Conservation (phyloP, 306 rosid genomes). For the Sicyos edulis region DNA sequence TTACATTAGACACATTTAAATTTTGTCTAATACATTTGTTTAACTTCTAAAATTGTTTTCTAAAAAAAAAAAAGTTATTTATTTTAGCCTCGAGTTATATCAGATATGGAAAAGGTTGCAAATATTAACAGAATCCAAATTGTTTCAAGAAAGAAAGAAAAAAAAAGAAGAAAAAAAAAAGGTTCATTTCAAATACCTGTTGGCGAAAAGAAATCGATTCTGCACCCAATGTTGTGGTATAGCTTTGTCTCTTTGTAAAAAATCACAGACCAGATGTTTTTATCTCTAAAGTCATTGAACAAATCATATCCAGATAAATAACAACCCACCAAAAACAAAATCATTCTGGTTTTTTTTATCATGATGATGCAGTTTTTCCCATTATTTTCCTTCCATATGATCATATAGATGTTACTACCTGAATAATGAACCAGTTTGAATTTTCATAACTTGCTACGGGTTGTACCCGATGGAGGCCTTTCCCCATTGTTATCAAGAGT, state of each 20-base stretch:
- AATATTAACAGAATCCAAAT: neutral
- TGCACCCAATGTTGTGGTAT: neutral
- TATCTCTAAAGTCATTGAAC: neutral
- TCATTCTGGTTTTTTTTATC: neutral
- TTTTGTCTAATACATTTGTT: no score
- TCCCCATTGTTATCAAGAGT: slow-evolving; percentile 33
- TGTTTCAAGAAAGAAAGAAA: no score
- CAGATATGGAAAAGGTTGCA: neutral
- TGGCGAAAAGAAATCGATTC: neutral
- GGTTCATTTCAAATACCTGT: neutral
- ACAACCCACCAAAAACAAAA: slow-evolving; percentile 4
- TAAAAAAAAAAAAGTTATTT: no score
- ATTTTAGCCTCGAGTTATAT: neutral
- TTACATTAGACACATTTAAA: no score
- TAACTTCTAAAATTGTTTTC: no score
- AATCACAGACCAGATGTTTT: neutral
- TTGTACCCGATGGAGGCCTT: slow-evolving; percentile 28
- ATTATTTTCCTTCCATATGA: neutral
- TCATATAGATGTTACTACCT: neutral
- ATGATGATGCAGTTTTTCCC: neutral
- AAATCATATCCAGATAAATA: neutral
- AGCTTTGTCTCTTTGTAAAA: neutral
- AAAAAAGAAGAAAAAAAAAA: no score
- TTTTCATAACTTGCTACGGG: slow-evolving; percentile 69
- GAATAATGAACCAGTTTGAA: neutral